These are phyloP conservation scores for Eleusine indica DNA, from an alignment of 176 grass and related monocot species.

Conservation along the genomic window DNA sequence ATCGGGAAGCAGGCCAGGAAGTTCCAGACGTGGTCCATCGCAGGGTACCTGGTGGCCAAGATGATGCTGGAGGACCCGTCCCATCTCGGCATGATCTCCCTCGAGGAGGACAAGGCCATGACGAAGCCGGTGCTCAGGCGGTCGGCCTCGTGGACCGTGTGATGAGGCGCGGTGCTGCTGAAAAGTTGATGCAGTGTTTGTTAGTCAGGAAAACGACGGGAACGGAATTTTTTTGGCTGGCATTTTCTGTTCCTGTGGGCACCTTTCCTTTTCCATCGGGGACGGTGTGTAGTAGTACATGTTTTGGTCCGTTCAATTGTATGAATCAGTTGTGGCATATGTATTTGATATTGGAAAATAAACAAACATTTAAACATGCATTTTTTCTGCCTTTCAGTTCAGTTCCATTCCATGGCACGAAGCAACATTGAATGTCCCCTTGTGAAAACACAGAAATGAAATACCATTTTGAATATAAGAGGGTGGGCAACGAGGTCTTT, in stretches of 20 bases:
- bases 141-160: conserved; percentile 80
- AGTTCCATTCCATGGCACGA: no score
- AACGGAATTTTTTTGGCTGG: not conserved
- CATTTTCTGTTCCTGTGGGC: not conserved
- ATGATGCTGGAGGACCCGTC: conserved; percentile 98
- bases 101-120: conserved; percentile 87
- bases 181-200: conserved; percentile 13
- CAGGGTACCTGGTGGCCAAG: conserved; percentile 89
- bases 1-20: conserved; percentile 92
- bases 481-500: no score
- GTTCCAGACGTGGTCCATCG: conserved; percentile 93
- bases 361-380: not conserved
- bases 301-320: conserved; percentile 16
- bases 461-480: no score
- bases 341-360: conserved; percentile 1
- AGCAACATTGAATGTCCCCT: no score
- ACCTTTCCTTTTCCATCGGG: not conserved
- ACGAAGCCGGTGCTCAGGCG: conserved; percentile 67
- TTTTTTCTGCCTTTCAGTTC: not conserved
- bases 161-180: not conserved
- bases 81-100: conserved; percentile 91
- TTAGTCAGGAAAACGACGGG: not conserved
- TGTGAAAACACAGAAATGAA: no score
- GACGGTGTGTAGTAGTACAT: not conserved
- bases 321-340: conserved; percentile 8